Evolutionary conservation across 768 basidiomycete species (phyloP), one percentile per base, ranked within the genome.

Genomic region (Kwoniella dejecticola): DNA sequence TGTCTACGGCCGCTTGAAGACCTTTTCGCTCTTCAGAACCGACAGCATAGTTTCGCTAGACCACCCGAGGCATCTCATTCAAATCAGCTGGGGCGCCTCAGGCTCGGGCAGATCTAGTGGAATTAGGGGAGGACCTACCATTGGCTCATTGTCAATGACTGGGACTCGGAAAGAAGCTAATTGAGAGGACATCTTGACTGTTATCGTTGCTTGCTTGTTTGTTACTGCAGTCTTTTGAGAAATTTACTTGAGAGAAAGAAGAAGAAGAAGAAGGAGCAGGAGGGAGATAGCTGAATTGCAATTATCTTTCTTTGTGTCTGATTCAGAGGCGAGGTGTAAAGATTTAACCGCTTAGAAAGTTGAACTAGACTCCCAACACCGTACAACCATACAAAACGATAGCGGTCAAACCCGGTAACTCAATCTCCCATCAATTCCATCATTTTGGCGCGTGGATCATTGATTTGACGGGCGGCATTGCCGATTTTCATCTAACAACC

Each of bases 161-260:
- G 95, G 95, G 59, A 91, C 85, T 76, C 87, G 88, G 86, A 94
- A 96, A 3, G 85, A 70, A 19, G 90, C 92, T 47, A 95, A 87
- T 42, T 71, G 67, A 44, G 77, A 68, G 26, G 68, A 64, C 71
- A 69, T 77, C 26, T 61, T 63, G 29, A 42, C 23, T 36, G 19
- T 17, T 38, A 30, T 7, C 2, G 15, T 7, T 45, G 15, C 1
- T 45, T 13, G 1, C 19, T 45, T 45, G 10, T 45, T 13, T 17
- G 19, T 45, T 45, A n/a, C n/a, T n/a, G n/a, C n/a, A 45, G 42
- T 13, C 10, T 4, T 23, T 11, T 47, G 10, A 21, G 23, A 23
- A n/a, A n/a, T n/a, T n/a, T n/a, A n/a, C n/a, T n/a, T n/a, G n/a
- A n/a, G 15, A 15, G 4, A 31, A 49, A 24, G 10, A 47, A 4